Conservation (phyloP, 371 early-diverging fungal genomes). For the Globomyces sp. region DNA sequence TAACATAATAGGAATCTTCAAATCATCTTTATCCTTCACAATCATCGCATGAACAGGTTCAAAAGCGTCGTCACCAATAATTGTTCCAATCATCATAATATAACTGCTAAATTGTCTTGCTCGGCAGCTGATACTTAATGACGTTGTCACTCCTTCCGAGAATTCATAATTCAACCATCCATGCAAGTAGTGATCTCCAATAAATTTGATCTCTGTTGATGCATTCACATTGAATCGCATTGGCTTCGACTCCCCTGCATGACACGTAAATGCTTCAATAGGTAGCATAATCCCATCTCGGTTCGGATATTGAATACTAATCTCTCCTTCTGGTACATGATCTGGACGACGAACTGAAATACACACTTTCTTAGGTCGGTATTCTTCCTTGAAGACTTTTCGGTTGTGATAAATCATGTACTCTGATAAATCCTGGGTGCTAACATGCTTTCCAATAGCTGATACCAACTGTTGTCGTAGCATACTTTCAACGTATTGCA, state of each 20-base stretch:
- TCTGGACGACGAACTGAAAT: slow-evolving; percentile 19
- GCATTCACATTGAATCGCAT: slow-evolving; percentile 17
- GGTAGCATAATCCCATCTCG: background rate
- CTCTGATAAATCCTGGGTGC: background rate
- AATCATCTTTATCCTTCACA: slow-evolving; percentile 22
- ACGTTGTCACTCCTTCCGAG: background rate
- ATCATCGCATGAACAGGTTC: slow-evolving; percentile 15
- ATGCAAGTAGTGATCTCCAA: slow-evolving; percentile 19
- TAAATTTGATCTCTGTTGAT: slow-evolving; percentile 12
- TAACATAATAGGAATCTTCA: slow-evolving; percentile 14
- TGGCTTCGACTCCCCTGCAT: background rate
- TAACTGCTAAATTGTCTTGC: slow-evolving; percentile 20
- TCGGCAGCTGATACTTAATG: slow-evolving; percentile 6
- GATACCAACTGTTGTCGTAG: slow-evolving; percentile 17
- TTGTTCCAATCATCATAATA: slow-evolving; percentile 14
- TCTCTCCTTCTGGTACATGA: slow-evolving; percentile 22
- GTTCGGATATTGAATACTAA: slow-evolving; percentile 10
- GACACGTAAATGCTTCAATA: too few relatives aligned
- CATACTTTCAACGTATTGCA: slow-evolving; percentile 7
- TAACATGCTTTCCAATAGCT: slow-evolving; percentile 15
- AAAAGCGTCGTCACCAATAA: slow-evolving; percentile 4
- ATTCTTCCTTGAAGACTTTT: slow-evolving; percentile 12
- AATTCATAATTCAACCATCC: slow-evolving; percentile 17
- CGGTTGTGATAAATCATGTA: slow-evolving; percentile 15
- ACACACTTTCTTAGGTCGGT: slow-evolving; percentile 12